A percentile compares a stretch with the other conserved stretches of the same genome.
These are phyloP conservation scores for Nicotiana undulata DNA, from an alignment of 257 asterid species.

Conservation along the genomic window DNA sequence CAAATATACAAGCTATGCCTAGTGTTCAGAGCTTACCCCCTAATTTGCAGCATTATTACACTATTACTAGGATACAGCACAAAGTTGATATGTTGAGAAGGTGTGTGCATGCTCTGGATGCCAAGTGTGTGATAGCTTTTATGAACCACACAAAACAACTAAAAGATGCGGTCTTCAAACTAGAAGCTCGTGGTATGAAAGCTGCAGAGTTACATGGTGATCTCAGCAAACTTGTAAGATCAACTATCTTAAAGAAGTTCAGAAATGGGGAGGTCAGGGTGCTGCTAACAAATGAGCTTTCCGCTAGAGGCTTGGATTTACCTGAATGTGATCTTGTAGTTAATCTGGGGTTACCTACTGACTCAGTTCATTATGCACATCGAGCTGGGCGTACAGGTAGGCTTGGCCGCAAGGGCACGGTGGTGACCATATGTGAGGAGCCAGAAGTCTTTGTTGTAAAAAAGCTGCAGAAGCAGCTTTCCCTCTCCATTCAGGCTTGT, in stretches of 20 bases:
- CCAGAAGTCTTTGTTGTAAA: constrained; percentile 69
- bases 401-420: constrained; percentile 77
- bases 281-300: constrained; percentile 81
- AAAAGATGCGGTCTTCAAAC: constrained; percentile 75
- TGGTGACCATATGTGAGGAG: constrained; percentile 84
- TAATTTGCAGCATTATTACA: constrained; percentile 64
- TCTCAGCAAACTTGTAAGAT: constrained; percentile 66
- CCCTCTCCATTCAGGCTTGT: constrained; percentile 51
- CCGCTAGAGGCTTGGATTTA: constrained; percentile 92
- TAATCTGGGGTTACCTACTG: constrained; percentile 84
- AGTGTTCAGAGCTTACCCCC: constrained; percentile 81
- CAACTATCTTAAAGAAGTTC: constrained; percentile 69
- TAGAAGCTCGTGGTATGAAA: constrained; percentile 89
- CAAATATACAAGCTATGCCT: constrained; percentile 31
- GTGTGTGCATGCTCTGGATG: constrained; percentile 81
- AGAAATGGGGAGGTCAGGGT: constrained; percentile 77
- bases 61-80: constrained; percentile 74
- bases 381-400: constrained; percentile 97
- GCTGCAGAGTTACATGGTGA: constrained; percentile 95
- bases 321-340: constrained; percentile 98
- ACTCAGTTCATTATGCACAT: constrained; percentile 83
- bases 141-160: constrained; percentile 88
- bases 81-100: constrained; percentile 79
- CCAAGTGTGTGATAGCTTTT: constrained; percentile 75
- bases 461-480: constrained; percentile 87